A percentile compares a stretch with the other conserved stretches of the same genome.
Conservation (phyloP, 2,329 filamentous ascomycete genomes). For the Incumbomyces lentus region DNA sequence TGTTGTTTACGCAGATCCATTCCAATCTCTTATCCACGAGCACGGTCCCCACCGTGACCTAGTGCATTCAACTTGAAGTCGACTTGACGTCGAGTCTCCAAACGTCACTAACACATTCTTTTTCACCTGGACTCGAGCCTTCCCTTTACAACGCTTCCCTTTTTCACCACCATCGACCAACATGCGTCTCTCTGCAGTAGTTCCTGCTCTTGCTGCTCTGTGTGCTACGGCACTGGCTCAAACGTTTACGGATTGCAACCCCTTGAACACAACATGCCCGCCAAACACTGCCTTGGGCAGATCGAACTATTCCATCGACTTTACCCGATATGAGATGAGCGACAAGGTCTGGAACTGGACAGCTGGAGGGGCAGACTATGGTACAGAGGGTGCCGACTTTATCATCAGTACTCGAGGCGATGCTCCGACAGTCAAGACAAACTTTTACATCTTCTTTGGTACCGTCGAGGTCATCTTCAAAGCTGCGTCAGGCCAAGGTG, state of each 20-base stretch:
- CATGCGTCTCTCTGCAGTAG: slow-evolving; percentile 1
- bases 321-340: slow-evolving; percentile 46
- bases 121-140: background rate
- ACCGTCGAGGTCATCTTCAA: slow-evolving; percentile 68
- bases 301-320: slow-evolving; percentile 38
- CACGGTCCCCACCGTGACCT: slow-evolving; percentile 5
- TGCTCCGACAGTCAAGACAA: slow-evolving; percentile 66
- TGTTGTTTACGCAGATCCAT: background rate
- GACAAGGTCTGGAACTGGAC: slow-evolving; percentile 57
- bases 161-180: background rate
- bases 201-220: slow-evolving; percentile 27
- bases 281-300: slow-evolving; percentile 61
- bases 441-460: slow-evolving; percentile 81
- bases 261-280: slow-evolving; percentile 60
- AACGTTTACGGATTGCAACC: slow-evolving; percentile 68
- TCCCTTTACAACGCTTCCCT: background rate
- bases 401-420: slow-evolving; percentile 60
- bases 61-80: too few relatives aligned
- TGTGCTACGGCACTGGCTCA: slow-evolving; percentile 52
- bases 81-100: background rate
- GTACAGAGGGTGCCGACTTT: slow-evolving; percentile 57
- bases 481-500: slow-evolving; percentile 61
- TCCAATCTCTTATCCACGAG: background rate
- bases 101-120: background rate
- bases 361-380: slow-evolving; percentile 55